Base-by-base conservation (phyloP, 2,329 filamentous ascomycete genomes). In the Dactylellina parvicollis region DNA sequence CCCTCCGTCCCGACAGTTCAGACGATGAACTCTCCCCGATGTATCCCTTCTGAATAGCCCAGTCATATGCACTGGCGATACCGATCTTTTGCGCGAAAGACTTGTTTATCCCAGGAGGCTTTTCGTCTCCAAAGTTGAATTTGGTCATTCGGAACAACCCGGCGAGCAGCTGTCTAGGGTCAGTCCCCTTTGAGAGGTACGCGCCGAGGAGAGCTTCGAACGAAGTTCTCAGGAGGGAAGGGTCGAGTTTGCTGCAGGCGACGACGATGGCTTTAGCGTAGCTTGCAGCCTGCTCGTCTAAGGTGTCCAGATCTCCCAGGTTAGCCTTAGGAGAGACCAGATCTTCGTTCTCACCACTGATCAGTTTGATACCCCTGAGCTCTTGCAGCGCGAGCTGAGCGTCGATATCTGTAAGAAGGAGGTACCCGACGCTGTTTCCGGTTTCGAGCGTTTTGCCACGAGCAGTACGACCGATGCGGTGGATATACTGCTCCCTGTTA, bases 381-480 rank as follows among this genome's bases (percentile, higher is more conserved):
- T 86, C 82, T 8, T 78, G 77, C 46, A 85, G 83, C 2, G 86
- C 82, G 46, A 82, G 79, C 0, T 75, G 16, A 4, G 84, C 79
- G 77, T 90, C 88, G 1, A 80, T 78, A 1, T 84, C 79, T 30
- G 85, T 81, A 24, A 89, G 79, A 54, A 90, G 81, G 30, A 90
- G 81, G 79, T 88, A 86, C 36, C 87, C 88, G 50, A 87, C 85
- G 46, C 88, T 87, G 30, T 85, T 83, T 16, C 64, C 69, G 16
- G 26, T 14, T 8, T 73, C 69, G 20, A 73, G 59, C 59, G 87
- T 88, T 50, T 86, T 85, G 62, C 92, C 89, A 64, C 88, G 87
- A 3, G 85, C 91, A 7, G 91, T 94, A 74, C 91, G 89, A 57
- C 90, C 90, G 42, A 92, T 83, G 69, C 90, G 87, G 80, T 92